phyloP scores from a whole-genome alignment of 2,329 filamentous ascomycete species.

The Paecilomyces sp. region DNA sequence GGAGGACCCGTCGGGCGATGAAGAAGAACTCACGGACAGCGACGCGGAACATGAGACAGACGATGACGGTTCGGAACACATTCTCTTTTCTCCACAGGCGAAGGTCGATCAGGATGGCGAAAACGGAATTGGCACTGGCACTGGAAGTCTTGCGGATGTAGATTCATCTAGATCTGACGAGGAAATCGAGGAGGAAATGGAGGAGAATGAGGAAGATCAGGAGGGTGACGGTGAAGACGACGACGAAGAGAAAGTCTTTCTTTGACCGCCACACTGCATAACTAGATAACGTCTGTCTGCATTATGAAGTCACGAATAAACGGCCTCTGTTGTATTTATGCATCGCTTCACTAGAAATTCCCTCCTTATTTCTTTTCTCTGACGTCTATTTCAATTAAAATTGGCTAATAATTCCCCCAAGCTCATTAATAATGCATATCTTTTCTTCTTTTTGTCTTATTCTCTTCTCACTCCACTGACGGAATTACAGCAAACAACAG shows the following conservation, averaged over 20 bases:
- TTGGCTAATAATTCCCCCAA: too few relatives aligned
- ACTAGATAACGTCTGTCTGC: too few relatives aligned
- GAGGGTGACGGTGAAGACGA: background rate
- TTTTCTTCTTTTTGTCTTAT: too few relatives aligned
- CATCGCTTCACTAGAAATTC: too few relatives aligned
- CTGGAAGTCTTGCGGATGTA: background rate
- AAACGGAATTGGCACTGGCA: background rate
- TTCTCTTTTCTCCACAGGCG: background rate
- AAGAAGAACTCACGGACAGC: background rate
- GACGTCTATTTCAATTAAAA: too few relatives aligned
- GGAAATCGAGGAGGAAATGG: background rate
- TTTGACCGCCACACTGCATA: background rate
- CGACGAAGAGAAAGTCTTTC: background rate
- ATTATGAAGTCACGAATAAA: too few relatives aligned
- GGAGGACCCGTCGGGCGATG: constrained; percentile 8
- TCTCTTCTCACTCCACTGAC: too few relatives aligned
- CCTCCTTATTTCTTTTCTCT: too few relatives aligned
- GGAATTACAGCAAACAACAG: background rate
- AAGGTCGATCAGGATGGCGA: background rate
- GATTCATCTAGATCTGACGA: background rate
- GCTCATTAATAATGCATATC: too few relatives aligned
- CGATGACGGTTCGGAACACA: background rate
- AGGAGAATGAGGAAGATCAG: background rate
- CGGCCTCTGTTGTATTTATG: too few relatives aligned
- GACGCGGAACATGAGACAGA: background rate